Evolutionary conservation across 495 filamentous ascomycete species (phyloP).

Genomic region (Opeltia flavorubescens): DNA sequence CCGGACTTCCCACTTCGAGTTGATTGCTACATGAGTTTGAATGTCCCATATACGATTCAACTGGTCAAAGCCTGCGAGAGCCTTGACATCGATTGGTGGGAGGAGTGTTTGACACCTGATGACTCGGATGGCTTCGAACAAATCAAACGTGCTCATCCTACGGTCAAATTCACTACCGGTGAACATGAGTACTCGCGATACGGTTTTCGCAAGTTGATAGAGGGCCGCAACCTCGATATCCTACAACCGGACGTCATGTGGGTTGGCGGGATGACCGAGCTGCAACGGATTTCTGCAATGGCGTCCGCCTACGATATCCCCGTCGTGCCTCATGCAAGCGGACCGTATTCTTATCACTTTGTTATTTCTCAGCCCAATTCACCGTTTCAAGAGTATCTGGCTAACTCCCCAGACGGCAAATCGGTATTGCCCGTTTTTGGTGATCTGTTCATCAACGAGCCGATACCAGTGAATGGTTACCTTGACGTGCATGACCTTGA

Average conservation of each 20-base stretch:
- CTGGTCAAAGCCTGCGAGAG: slow-evolving; percentile 66
- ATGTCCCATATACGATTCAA: slow-evolving; percentile 82
- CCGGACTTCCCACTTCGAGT: slow-evolving; percentile 87
- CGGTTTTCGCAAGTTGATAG: slow-evolving; percentile 86
- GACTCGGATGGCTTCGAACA: slow-evolving; percentile 80
- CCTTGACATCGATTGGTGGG: slow-evolving; percentile 91
- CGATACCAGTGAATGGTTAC: slow-evolving; percentile 70
- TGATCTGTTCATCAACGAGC: slow-evolving; percentile 80
- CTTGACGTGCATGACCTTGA: slow-evolving; percentile 65
- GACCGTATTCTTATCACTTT: slow-evolving; percentile 89
- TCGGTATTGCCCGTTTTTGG: slow-evolving; percentile 82
- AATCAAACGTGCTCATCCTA: slow-evolving; percentile 78
- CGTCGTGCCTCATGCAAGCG: slow-evolving; percentile 85
- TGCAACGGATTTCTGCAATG: slow-evolving; percentile 77
- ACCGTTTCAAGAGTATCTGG: slow-evolving; percentile 89
- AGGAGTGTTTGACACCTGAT: slow-evolving; percentile 80
- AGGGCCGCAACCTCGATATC: slow-evolving; percentile 83
- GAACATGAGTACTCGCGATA: slow-evolving; percentile 90
- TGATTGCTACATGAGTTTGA: slow-evolving; percentile 93
- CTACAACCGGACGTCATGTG: slow-evolving; percentile 95
- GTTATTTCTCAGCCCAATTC: slow-evolving; percentile 81
- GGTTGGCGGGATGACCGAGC: slow-evolving; percentile 83
- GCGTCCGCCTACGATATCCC: slow-evolving; percentile 86
- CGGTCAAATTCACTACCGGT: slow-evolving; percentile 86
- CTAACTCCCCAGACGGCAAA: slow-evolving; percentile 81